phyloP scores from a whole-genome alignment of 495 filamentous ascomycete species.

The Pyronema omphalodes region DNA sequence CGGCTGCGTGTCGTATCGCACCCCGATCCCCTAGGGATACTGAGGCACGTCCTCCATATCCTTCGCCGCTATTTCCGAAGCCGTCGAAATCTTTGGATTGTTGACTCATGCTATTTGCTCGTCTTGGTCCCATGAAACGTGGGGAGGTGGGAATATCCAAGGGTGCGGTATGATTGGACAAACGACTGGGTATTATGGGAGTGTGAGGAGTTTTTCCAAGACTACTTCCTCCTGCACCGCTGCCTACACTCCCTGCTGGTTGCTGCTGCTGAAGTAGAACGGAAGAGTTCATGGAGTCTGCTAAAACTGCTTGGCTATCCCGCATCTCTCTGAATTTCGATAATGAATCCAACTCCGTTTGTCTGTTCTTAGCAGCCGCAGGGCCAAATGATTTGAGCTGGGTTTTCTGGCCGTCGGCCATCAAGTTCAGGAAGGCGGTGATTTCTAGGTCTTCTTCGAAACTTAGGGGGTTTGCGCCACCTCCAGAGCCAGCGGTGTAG shows the following conservation, averaged over 20 bases:
- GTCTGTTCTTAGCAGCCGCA: conserved; percentile 10
- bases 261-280: conserved; percentile 61
- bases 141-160: conserved; percentile 32
- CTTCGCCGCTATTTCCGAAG: background rate
- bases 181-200: conserved; percentile 75
- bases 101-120: conserved; percentile 20
- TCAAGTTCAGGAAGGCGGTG: conserved; percentile 19
- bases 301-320: conserved; percentile 67
- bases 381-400: conserved; percentile 19
- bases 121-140: conserved; percentile 23
- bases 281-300: conserved; percentile 76
- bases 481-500: too few species aligned
- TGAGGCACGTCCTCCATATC: conserved; percentile 8
- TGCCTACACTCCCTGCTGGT: background rate
- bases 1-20: conserved; percentile 10
- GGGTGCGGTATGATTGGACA: conserved; percentile 46
- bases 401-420: conserved; percentile 19
- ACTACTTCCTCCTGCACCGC: conserved; percentile 26
- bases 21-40: conserved; percentile 15
- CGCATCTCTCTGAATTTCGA: conserved; percentile 86
- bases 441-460: conserved; percentile 23
- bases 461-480: conserved; percentile 29
- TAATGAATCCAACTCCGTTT: conserved; percentile 16
- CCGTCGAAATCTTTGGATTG: conserved; percentile 15
- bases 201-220: conserved; percentile 78